Base-by-base conservation (phyloP, 768 basidiomycete species). In the Neoboletus subvelutipes region DNA sequence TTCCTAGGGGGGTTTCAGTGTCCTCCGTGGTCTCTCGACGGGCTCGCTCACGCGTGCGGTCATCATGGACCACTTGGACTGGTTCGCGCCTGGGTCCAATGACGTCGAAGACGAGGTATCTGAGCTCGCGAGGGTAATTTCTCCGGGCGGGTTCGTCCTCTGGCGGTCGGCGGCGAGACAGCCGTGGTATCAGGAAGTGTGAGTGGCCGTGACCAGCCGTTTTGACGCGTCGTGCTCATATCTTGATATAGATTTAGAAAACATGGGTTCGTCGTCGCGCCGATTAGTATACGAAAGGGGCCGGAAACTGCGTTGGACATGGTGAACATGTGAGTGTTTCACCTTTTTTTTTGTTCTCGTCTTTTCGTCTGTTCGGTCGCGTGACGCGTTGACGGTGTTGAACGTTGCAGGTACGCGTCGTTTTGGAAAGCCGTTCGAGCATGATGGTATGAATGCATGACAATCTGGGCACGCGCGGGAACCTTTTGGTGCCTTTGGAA, bases 31-130 rank as follows among this genome's bases (percentile, higher is more conserved):
- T 12, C 74, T 82, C 18, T 71, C 69, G 1, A 59, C 71, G n/a
- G 72, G 72, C 33, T 81, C 80, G 8, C 74, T 88, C 45, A 88
- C 85, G 34, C 80, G 84, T 28, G 80, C 82, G 12, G 78, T 88
- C 29, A 76, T 88, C 55, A 89, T 89, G 88, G 88, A 90, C 68
- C 83, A 84, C 48, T 76, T 87, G 48, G 85, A 86, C 61, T 83
- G 80, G 77, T 81, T 83, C 51, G 60, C 77, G 0, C 82, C 82
- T 0, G 77, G 78, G 4, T 74, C 79, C 17, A 67, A 69, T 48
- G 78, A 80, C 39, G 72, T 76, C 1, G 79, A 83, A 36, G 77
- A 79, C 36, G 86, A 88, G 65, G 75, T 86, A 20, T 28, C 24
- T 1, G 80, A 86, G 60, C 77, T 88, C 45, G 72, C 76, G 49